These are phyloP conservation scores for Xylariomycetidae sp. DNA, from an alignment of 2,329 filamentous ascomycete genomes.

Conservation along the genomic window DNA sequence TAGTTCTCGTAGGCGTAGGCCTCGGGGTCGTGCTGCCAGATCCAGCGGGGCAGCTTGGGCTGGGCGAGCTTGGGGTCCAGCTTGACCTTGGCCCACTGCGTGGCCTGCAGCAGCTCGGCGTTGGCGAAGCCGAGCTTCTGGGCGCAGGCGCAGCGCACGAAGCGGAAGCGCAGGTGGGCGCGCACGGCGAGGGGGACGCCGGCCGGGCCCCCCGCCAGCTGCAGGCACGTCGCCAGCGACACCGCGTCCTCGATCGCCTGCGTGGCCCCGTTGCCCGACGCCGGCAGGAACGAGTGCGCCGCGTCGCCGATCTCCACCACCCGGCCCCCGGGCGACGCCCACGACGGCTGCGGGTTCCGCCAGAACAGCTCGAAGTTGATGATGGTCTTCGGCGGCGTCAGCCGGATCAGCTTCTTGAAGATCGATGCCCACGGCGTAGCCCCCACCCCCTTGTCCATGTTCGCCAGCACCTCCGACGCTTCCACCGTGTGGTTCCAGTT, in stretches of 20 bases:
- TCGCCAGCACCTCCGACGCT: constrained; percentile 28
- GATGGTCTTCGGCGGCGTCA: constrained; percentile 26
- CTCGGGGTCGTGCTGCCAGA: constrained; percentile 33
- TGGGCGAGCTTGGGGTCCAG: constrained; percentile 28
- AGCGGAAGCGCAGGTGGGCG: constrained; percentile 31
- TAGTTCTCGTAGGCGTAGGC: constrained; percentile 31
- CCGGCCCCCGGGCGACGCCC: constrained; percentile 28
- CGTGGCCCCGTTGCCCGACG: constrained; percentile 35
- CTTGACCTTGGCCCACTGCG: constrained; percentile 28
- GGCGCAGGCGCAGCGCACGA: constrained; percentile 28
- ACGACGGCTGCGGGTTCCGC: constrained; percentile 33
- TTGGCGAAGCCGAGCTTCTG: constrained; percentile 34
- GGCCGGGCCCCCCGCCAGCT: constrained; percentile 22
- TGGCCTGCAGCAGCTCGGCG: constrained; percentile 30
- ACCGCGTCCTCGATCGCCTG: constrained; percentile 37
- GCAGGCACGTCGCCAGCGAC: constrained; percentile 31
- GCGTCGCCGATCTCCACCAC: constrained; percentile 34
- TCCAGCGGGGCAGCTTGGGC: constrained; percentile 30
- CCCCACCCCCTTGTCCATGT: constrained; percentile 30
- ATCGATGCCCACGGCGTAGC: constrained; percentile 25
- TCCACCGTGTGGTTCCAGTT: constrained; percentile 31
- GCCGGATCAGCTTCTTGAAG: constrained; percentile 29
- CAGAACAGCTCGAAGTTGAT: constrained; percentile 36
- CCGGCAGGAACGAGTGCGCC: constrained; percentile 35
- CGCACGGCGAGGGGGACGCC: constrained; percentile 26